Evolutionary conservation across 2,329 filamentous ascomycete genomes (phyloP), one percentile per base, ranked within the genome.

Genomic region (Fusarium palustre): DNA sequence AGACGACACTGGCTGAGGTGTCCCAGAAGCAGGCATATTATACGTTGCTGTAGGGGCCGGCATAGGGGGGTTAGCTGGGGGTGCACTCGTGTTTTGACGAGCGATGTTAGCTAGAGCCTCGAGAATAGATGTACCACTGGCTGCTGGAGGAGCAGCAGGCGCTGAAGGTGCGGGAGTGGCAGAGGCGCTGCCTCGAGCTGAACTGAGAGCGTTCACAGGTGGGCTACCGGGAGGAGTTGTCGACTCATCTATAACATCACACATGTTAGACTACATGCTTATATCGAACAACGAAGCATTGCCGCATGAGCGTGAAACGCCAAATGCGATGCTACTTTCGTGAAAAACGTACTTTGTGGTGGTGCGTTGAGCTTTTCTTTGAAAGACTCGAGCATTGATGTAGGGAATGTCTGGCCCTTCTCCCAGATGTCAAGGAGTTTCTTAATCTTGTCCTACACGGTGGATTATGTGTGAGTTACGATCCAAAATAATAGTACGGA

Each of bases 341-440:
- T 59, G 59, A 49, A 55, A 15, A 61, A 84, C 91, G 85, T 92
- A 94, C 91, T 89, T 77, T 87, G 84, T 62, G 84, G 77, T 50
- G 87, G 83, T 64, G 88, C 85, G 68, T 86, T 90, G 75, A 97
- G 80, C 80, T 92, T 94, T 77, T 92, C 87, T 81, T 93, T 95
- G 86, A 97, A 97, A 38, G 88, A 88, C 67, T 86, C 85, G 74
- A 99, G 88, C 88, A 97, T 91, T 55, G 90, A 81, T 42, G 86
- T 79, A 28, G 96, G 94, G 80, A 99, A 98, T 24, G 94, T 98
- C 78, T 92, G 91, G 70, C 93, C 93, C 77, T 96, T 96, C 79
- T 97, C 94, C 96, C 96, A 99, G 73, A 99, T 99, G 78, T 97
- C 94, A 82, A 98, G 85, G 74, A 99, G 88, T 80, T 98, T 98